Percentiles rank a stretch among this genome's conserved stretches.
Evolutionary conservation across 305 asterid genomes (phyloP).

Genomic region (Rubia tinctorum): DNA sequence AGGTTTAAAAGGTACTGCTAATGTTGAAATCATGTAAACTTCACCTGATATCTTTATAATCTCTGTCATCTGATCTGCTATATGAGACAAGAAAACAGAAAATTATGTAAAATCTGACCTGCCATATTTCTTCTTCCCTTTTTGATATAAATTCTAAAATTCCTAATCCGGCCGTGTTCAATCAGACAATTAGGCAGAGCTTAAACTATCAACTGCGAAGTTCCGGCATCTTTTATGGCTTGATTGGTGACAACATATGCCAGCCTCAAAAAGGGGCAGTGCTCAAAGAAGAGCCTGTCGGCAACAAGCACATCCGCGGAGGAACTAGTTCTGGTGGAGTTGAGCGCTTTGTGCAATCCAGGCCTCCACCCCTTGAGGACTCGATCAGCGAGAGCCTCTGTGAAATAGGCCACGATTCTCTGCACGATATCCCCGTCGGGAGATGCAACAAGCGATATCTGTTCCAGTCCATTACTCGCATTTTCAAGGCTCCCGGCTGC

Average conservation of each 20-base stretch:
- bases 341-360: slow-evolving; percentile 55
- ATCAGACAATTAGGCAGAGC: not conserved
- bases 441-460: slow-evolving; percentile 57
- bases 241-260: slow-evolving; percentile 61
- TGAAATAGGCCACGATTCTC: slow-evolving; percentile 57
- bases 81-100: not conserved
- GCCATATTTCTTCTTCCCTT: not conserved
- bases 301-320: slow-evolving; percentile 30
- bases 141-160: not conserved
- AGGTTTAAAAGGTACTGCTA: slow-evolving; percentile 32
- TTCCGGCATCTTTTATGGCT: slow-evolving; percentile 24
- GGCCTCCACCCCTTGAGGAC: slow-evolving; percentile 50
- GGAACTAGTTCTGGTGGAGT: slow-evolving; percentile 34
- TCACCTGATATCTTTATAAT: not conserved
- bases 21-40: not conserved
- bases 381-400: slow-evolving; percentile 70
- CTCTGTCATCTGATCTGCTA: not conserved
- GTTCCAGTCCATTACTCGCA: slow-evolving; percentile 59
- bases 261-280: slow-evolving; percentile 58
- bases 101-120: not conserved
- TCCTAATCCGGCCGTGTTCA: not conserved
- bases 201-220: no score
- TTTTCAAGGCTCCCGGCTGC: slow-evolving; percentile 51
- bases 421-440: slow-evolving; percentile 71
- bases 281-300: slow-evolving; percentile 42